phyloP scores from a whole-genome alignment of 352 stramenopile species.

The Globisporangium nodosum region DNA sequence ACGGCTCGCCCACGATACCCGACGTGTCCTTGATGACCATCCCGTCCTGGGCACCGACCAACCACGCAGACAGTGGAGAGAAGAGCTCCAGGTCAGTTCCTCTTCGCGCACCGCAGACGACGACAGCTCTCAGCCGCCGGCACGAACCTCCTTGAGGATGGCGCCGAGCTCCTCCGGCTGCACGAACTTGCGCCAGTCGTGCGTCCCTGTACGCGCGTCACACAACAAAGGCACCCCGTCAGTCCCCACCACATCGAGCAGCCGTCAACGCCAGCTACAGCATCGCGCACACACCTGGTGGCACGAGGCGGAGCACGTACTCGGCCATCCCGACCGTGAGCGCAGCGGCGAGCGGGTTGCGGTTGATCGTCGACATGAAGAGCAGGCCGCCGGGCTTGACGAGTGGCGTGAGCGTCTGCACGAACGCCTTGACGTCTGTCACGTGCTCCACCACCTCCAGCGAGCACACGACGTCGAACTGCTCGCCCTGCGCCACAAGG shows the following conservation, averaged over 20 bases:
- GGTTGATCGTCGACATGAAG: conserved; percentile 86
- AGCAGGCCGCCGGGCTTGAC: conserved; percentile 77
- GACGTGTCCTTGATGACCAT: conserved; percentile 63
- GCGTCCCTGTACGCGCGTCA: conserved; percentile 34
- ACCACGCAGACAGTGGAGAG: background rate
- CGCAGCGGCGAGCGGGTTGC: conserved; percentile 55
- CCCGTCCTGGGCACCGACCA: conserved; percentile 23
- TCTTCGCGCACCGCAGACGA: background rate
- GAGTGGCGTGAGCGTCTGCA: conserved; percentile 68
- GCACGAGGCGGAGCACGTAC: conserved; percentile 69
- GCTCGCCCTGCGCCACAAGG: conserved; percentile 54
- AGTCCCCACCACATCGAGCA: background rate
- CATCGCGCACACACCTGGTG: conserved; percentile 28
- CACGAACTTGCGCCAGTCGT: conserved; percentile 86
- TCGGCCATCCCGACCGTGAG: conserved; percentile 73
- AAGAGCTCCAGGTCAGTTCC: background rate
- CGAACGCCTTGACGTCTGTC: conserved; percentile 56
- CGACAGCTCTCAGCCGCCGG: background rate
- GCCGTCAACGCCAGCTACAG: background rate
- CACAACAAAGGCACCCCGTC: background rate
- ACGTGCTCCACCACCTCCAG: conserved; percentile 86
- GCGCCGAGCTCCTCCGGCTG: conserved; percentile 55
- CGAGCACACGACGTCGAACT: conserved; percentile 84
- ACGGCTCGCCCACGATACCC: conserved; percentile 73
- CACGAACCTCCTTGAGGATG: conserved; percentile 43